A percentile compares a stretch with the other conserved stretches of the same genome.
Conservation (phyloP, 2,329 filamentous ascomycete genomes). For the Cladosporium cucumerinum region DNA sequence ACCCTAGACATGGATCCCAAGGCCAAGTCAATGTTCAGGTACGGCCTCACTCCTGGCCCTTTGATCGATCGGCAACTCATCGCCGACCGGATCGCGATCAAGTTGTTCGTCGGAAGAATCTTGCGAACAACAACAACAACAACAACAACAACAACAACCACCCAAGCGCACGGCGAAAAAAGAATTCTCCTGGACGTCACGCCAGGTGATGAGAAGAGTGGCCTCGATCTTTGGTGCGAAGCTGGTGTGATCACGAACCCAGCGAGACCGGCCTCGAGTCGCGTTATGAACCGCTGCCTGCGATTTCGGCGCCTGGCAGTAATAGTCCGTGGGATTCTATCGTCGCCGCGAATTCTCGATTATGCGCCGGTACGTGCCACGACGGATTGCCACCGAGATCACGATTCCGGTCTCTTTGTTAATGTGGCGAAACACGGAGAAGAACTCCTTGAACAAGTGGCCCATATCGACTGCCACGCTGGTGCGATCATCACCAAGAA, state of each 20-base stretch:
- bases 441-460: neutral
- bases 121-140: neutral
- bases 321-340: neutral
- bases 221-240: neutral
- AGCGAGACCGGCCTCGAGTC: neutral
- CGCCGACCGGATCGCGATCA: neutral
- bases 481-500: neutral
- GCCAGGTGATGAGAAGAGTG: neutral
- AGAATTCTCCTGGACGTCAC: neutral
- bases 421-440: neutral
- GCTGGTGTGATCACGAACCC: neutral
- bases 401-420: neutral
- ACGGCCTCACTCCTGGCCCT: neutral
- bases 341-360: neutral
- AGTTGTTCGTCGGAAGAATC: neutral
- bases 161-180: too few relatives aligned
- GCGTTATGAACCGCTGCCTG: neutral
- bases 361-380: neutral
- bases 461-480: neutral
- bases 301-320: neutral
- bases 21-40: neutral
- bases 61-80: neutral
- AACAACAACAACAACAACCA: too few relatives aligned
- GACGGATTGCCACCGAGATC: neutral
- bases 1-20: neutral